Evolutionary conservation across 805 yeast species (phyloP).

Genomic region (Clavispora phyllophila): DNA sequence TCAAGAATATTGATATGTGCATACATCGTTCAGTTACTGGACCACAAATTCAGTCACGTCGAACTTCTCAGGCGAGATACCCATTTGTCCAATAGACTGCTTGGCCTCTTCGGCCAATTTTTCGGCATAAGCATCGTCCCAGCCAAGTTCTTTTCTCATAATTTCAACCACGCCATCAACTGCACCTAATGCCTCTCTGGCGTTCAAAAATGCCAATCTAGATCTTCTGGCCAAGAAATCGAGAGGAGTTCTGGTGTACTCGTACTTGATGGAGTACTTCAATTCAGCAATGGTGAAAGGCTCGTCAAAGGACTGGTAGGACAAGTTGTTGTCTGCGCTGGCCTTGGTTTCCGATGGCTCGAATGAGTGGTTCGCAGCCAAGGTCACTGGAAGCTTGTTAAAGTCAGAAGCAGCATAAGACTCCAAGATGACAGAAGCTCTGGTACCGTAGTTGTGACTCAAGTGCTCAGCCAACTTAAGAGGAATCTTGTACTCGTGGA

Average conservation of each 20-base stretch:
- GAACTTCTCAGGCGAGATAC: slow-evolving; percentile 29
- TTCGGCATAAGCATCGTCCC: slow-evolving; percentile 60
- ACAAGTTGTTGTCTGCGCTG: slow-evolving; percentile 32
- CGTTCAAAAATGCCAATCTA: slow-evolving; percentile 86
- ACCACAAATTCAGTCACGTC: slow-evolving; percentile 15
- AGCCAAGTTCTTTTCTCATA: slow-evolving; percentile 73
- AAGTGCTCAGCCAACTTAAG: slow-evolving; percentile 75
- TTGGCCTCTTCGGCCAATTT: slow-evolving; percentile 48
- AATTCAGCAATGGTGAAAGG: slow-evolving; percentile 92
- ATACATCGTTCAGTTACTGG: slow-evolving; percentile 6
- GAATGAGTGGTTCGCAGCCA: slow-evolving; percentile 38
- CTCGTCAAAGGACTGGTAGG: slow-evolving; percentile 54
- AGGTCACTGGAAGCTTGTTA: slow-evolving; percentile 62
- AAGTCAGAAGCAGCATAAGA: slow-evolving; percentile 47
- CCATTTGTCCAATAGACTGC: slow-evolving; percentile 61
- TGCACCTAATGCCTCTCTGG: slow-evolving; percentile 73
- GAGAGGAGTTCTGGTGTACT: slow-evolving; percentile 80
- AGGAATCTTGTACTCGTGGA: slow-evolving; percentile 72
- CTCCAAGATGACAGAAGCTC: slow-evolving; percentile 72
- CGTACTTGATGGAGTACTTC: slow-evolving; percentile 73
- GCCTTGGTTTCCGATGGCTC: slow-evolving; percentile 24
- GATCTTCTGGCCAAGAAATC: slow-evolving; percentile 93
- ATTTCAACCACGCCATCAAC: slow-evolving; percentile 82
- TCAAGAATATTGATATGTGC: neutral
- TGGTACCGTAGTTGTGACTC: slow-evolving; percentile 82